phyloP scores from a whole-genome alignment of 2,329 filamentous ascomycete genomes.

The Exophiala viscosa region DNA sequence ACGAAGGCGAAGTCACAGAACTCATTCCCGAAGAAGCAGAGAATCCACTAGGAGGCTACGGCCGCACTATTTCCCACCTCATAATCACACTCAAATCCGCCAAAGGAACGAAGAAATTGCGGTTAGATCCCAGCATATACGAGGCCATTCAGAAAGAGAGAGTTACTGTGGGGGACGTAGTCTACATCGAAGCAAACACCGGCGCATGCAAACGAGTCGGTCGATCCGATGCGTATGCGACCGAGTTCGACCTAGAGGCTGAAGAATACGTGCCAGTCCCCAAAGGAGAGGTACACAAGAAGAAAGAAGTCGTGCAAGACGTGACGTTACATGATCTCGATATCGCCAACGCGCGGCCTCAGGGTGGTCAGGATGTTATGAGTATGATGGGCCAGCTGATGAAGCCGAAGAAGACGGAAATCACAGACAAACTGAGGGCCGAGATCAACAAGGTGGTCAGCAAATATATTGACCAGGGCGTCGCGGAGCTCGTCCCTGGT shows the following conservation, averaged over 20 bases:
- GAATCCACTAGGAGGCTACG: slow-evolving; percentile 94
- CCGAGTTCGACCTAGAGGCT: slow-evolving; percentile 96
- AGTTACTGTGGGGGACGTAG: slow-evolving; percentile 91
- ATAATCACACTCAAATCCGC: slow-evolving; percentile 92
- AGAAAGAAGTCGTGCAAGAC: slow-evolving; percentile 99
- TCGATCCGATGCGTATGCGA: slow-evolving; percentile 92
- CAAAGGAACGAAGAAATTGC: slow-evolving; percentile 95
- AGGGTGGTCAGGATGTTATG: slow-evolving; percentile 99
- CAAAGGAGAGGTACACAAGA: slow-evolving; percentile 99
- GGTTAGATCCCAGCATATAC: slow-evolving; percentile 96
- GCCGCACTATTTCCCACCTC: slow-evolving; percentile 93
- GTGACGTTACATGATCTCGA: slow-evolving; percentile 96
- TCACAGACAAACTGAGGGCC: slow-evolving; percentile 89
- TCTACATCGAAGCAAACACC: slow-evolving; percentile 99
- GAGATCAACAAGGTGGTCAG: slow-evolving; percentile 99
- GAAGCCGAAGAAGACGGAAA: slow-evolving; percentile 99
- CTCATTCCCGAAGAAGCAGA: slow-evolving; percentile 96
- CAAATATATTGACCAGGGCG: slow-evolving; percentile 97
- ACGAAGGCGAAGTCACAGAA: slow-evolving; percentile 97
- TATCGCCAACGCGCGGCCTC: slow-evolving; percentile 88
- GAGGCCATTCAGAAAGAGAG: slow-evolving; percentile 98
- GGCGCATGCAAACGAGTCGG: slow-evolving; percentile 97
- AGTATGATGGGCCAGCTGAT: slow-evolving; percentile 99
- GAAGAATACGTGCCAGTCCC: slow-evolving; percentile 99
- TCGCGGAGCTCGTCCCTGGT: slow-evolving; percentile 95